Evolutionary conservation across 805 yeast genomes (phyloP), one percentile per base, ranked within the genome.

Genomic region (Candida mattraensis): DNA sequence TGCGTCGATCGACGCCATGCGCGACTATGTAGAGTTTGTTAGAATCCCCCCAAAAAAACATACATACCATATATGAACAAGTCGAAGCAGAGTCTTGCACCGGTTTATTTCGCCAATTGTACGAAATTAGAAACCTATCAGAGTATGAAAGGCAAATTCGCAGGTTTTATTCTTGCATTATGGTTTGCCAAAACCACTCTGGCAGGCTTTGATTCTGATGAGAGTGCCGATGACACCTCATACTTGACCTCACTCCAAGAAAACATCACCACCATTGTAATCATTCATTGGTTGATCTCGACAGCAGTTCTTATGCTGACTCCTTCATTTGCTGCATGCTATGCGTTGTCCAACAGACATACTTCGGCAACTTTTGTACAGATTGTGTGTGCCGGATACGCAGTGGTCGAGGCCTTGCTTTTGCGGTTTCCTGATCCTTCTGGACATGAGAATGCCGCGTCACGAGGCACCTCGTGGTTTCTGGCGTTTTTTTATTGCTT

Each of bases 391-490:
- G 66, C 74, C 0, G 64, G 52, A 0, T 83, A 80, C 51, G 70
- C 80, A 1, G 59, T 70, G 0, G 39, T 78, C 17, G 93, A 83
- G 40, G 73, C 77, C 2, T 28, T 78, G 2, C 58, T 81, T 33
- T 62, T 83, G 7, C 62, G 75, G 30, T 83, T 81, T 50, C 80
- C 84, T 1, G 91, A 83, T 53, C 66, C 66, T 22, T 69, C 73
- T 35, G 81, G 80, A 24, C 77, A 78, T 37, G 91, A 83, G 53
- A 83, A 81, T 55, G 60, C 73, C 38, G 78, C 87, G 1, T 76
- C 84, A 9, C 66, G 76, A 36, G 87, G 86, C 0, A 76, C 87
- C 0, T 76, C 78, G n/a, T 76, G 83, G 80, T 72, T 77, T 45
- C 61, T 82, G 32, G 54, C 73, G 17, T 53, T 74, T 17, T 61